Base-by-base conservation (phyloP, 345 rosid genomes). In the Kernera saxatilis region DNA sequence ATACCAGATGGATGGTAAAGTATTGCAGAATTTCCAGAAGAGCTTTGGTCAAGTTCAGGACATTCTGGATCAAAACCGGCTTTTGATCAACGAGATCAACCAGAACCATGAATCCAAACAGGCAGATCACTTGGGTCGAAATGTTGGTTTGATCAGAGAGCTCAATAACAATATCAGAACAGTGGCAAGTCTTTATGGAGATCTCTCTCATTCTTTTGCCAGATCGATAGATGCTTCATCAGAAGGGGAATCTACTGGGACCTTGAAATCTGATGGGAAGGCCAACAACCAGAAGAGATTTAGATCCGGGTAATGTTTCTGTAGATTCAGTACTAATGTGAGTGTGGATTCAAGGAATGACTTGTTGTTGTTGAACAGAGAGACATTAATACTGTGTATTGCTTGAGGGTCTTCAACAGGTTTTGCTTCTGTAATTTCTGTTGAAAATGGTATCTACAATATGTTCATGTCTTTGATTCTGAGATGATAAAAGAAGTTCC, bases 101-200 rank as follows among this genome's bases (percentile, higher is more conserved):
- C 88, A 84, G 65, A 92, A 92, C 72, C 97, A 92, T 5, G 97
- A 87, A 73, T 92, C 97, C 0, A 92, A 82, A 75, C 81, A 82
- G 78, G 93, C 89, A 0, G 93, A 87, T 73, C 84, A 85, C 77
- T 76, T 92, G 76, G 84, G 87, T 61, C 67, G 87, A 52, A 90
- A 90, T 57, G 97, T 90, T 33, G 93, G 93, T 41, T 76, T 93
- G 79, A 93, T 93, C 14, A 84, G 84, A 77, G 96, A 93, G 78
- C 93, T 93, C 53, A 93, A 93, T 64, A 88, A 84, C 84, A 90
- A 93, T 61, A 88, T 93, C 50, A 87, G 90, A 64, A 83, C 92
- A 45, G 97, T 87, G 22, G 95, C 90, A 22, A 85, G 81, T 80
- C 91, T 93, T 43, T 93, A 93, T 77, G 84, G 93, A 12, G 93